Evolutionary conservation across 306 rosid species (phyloP).

Genomic region (Vigna hirtella): DNA sequence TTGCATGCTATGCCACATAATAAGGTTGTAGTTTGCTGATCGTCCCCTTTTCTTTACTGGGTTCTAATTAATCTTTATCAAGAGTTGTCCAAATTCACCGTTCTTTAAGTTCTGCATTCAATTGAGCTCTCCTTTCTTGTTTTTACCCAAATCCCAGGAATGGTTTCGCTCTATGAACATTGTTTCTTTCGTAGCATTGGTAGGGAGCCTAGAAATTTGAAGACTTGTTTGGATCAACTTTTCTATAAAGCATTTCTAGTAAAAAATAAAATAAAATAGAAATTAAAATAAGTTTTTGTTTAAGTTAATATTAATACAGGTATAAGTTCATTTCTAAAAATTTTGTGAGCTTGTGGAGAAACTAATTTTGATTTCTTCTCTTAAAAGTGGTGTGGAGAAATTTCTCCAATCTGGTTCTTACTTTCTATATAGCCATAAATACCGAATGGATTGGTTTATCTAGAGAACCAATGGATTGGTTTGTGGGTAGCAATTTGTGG

Average conservation of each 20-base stretch:
- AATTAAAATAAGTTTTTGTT: background rate
- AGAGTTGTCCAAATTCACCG: background rate
- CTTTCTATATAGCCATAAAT: background rate
- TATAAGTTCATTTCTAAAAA: background rate
- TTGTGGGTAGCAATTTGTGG: background rate
- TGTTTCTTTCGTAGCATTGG: background rate
- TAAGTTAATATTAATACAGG: background rate
- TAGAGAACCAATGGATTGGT: background rate
- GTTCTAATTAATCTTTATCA: background rate
- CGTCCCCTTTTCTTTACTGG: background rate
- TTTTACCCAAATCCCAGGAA: background rate
- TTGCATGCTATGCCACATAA: background rate
- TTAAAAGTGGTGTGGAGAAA: too few relatives aligned
- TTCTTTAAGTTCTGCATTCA: background rate
- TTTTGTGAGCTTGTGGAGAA: background rate
- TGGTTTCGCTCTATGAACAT: background rate
- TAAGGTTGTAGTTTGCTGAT: background rate
- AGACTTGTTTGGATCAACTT: background rate
- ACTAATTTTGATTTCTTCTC: background rate
- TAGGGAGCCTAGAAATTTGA: background rate
- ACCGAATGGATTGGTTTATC: background rate
- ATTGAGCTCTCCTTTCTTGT: background rate
- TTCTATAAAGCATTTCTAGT: background rate
- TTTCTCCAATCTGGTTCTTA: too few relatives aligned
- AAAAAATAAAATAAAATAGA: background rate